Evolutionary conservation across 257 asterid species (phyloP), one percentile per base, ranked within the genome.

Genomic region (Coffea eugenioides): DNA sequence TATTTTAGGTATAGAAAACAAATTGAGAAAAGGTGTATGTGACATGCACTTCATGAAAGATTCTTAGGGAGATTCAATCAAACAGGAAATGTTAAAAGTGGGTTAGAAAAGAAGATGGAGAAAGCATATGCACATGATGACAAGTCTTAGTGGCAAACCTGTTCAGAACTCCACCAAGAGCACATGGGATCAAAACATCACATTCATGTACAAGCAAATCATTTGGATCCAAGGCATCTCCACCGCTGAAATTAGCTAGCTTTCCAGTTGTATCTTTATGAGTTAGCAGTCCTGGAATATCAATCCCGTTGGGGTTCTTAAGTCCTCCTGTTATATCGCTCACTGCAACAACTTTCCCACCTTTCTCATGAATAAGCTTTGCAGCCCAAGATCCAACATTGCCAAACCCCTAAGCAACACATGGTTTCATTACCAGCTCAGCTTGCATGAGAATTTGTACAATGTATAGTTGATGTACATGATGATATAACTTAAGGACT

Each of bases 361-460:
- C 98, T 76, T 67, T 87, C 87, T 94, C 97, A n/a, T 94, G 98
- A 75, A 94, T 84, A 36, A 93, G 91, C 85, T 51, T 86, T 54
- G 97, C 95, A 6, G 94, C 97, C 98, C 98, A 94, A 0, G 97
- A 87, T 71, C 97, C 98, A 31, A 94, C 98, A 81, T 93, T 94
- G 67, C 97, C 97, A 68, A 94, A 94, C 34, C 98, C 98, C 97
- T 94, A 71, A 41, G 57, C 21, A 54, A 83, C 61, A 18, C 72
- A 73, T 34, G 46, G 25, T 51, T 71, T 45, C 34, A 31, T 52
- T 76, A 78, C 21, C 41, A 83, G 70, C 66, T 52, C 41, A 80
- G 48, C n/a, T 62, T 68, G 51, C 9, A 56, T 74, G 59, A 8
- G 54, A 43, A 68, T 49, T 54, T 3, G 18, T 64, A 21, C 14